Evolutionary conservation across 441 rosid genomes (phyloP), one percentile per base, ranked within the genome.

Genomic region (Populus hybrid): DNA sequence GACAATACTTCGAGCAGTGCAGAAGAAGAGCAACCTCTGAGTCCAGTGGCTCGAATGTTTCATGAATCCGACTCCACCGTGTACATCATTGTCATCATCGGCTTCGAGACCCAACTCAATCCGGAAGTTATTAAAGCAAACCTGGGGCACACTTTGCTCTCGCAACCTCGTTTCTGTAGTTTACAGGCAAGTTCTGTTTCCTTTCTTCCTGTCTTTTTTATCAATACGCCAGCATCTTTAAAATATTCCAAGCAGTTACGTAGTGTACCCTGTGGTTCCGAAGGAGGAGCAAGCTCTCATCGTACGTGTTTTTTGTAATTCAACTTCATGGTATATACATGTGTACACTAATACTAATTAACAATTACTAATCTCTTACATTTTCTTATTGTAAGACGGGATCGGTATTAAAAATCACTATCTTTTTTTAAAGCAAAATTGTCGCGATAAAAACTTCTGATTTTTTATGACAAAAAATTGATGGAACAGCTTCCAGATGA

Each of bases 131-230:
- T 84, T 77, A 85, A 78, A 76, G 73, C 76, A 23, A 76, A 76
- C 36, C 56, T 83, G 64, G 18, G 6, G 2, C 71, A 77, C 21
- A 73, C 88, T 31, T 38, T 84, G 81, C 87, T 85, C 53, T 80
- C 77, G 31, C 89, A 88, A 4, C 81, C 87, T 81, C 90, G 83
- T 26, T 88, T 88, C 85, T 82, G 82, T 18, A 77, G 84, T 68
- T 69, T 82, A 80, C 87, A 80, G 89, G 89, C 85, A 73, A 5
- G 26, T 36, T 12, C 14, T 29, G 11, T 50, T 50, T 14, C 7
- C 0, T 6, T 1, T 50, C 16, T 0, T 16, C 2, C 7, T 35
- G 0, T 5, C 7, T 35, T 35, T 35, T 6, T 12, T 35, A 35
- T 7, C 7, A 50, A 45, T 4, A 45, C 16, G 56, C 56, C 18